These are phyloP conservation scores for Aspergillus sp. DNA, from an alignment of 2,329 filamentous ascomycete species.

Conservation along the genomic window DNA sequence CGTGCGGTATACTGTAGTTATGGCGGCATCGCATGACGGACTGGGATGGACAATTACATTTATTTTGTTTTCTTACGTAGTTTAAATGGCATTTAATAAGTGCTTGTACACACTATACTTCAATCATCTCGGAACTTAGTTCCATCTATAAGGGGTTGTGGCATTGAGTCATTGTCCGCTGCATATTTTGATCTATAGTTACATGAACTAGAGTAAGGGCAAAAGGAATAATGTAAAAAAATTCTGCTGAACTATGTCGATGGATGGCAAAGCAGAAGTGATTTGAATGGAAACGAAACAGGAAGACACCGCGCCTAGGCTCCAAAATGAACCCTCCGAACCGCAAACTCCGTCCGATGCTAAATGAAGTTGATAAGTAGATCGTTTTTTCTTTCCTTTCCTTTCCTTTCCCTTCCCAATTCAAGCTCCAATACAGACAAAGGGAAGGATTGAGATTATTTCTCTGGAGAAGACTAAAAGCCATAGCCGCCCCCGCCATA, in stretches of 20 bases:
- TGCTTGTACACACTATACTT: not conserved
- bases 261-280: not conserved
- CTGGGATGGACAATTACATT: not conserved
- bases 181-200: not conserved
- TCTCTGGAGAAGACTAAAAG: slow-evolving; percentile 18
- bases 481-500: slow-evolving; percentile 28
- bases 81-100: not conserved
- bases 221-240: not conserved
- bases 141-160: not conserved
- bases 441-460: not conserved
- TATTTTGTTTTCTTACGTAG: not conserved
- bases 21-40: not conserved
- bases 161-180: not conserved
- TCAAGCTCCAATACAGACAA: not conserved
- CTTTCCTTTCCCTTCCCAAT: not conserved
- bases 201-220: not conserved
- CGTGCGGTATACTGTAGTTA: not conserved
- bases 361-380: not conserved
- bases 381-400: not conserved
- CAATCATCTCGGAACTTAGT: not conserved
- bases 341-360: slow-evolving; percentile 2
- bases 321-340: not conserved
- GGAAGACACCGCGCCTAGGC: not conserved
- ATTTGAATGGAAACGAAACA: not conserved
- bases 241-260: not conserved